Base-by-base conservation (phyloP, 768 basidiomycete genomes). In the Solioccasus polychromus region DNA sequence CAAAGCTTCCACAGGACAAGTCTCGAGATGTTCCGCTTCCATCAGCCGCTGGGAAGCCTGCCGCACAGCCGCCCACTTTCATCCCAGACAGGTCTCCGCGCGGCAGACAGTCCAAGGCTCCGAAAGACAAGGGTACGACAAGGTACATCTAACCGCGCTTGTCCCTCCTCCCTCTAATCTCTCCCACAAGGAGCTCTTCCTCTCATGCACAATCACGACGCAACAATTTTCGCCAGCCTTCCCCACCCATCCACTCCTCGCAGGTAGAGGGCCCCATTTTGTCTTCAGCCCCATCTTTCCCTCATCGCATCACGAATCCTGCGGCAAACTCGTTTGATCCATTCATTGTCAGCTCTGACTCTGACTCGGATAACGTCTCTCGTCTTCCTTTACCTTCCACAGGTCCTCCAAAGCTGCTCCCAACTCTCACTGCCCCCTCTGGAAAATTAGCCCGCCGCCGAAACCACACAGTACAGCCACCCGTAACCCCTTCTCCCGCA, bases 401-500 rank as follows among this genome's bases (percentile, higher is more conserved):
- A 43, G 46, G 19, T 26, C 23, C 46, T 4, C 11, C 35, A 60
- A 70, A 51, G 47, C 52, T 35, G 62, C 70, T 41, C 71, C 78
- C n/a, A 61, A 19, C 71, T 39, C 66, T 82, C 29, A 53, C 72
- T 2, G 58, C 70, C 22, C 73, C 81, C 18, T 68, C 74, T 7
- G 79, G 77, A 54, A 82, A 80, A 58, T 63, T 76, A n/a, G 74
- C 79, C 48, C 76, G 75, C 52, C 81, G 82, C 48, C 77, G 82
- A 50, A 75, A 76, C 50, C 69, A 64, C 42, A 52, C 54, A 8
- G 44, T 57, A 0, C 66, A 64, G 17, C 54, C 57, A 1, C 61
- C 64, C 8, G 51, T 62, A 7, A 68, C 72, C 0, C 72, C 71
- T 2, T 66, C 72, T 2, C 70, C 73, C 24, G 28, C 52, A 2